Evolutionary conservation across 768 basidiomycete genomes (phyloP).

Genomic region (Agrocybe pediades): DNA sequence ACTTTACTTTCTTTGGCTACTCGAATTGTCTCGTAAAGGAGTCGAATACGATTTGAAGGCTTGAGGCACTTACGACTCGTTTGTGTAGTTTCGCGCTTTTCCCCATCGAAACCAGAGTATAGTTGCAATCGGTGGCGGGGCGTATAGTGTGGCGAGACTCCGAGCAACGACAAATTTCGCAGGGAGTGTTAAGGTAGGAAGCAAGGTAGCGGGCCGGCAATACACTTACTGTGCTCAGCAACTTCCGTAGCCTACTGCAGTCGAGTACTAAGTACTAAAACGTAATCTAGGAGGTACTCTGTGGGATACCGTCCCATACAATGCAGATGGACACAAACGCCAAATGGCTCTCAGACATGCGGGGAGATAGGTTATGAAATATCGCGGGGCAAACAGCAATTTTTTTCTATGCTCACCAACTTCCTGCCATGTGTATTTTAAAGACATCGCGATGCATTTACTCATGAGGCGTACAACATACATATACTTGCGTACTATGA

Average conservation of each 20-base stretch:
- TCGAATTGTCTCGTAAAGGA: neutral
- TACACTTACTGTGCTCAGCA: no score
- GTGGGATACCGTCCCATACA: no score
- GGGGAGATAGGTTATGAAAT: no score
- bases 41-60: neutral
- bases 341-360: no score
- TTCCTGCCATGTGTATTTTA: neutral
- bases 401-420: no score
- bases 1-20: conserved; percentile 42
- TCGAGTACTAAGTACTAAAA: no score
- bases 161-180: neutral
- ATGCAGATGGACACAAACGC: no score
- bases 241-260: no score
- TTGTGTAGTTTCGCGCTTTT: conserved; percentile 70
- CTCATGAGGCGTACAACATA: neutral
- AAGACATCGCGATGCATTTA: neutral
- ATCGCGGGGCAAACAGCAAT: no score
- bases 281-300: no score
- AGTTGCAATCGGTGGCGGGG: neutral
- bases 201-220: no score
- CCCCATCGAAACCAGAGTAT: conserved; percentile 43
- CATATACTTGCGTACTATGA: neutral
- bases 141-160: neutral
- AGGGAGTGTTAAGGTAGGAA: no score
- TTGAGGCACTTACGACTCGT: conserved; percentile 43